A percentile compares a stretch with the other conserved stretches of the same genome.
Evolutionary conservation across 352 stramenopile species (phyloP).

Genomic region (Phytophthora vignae): DNA sequence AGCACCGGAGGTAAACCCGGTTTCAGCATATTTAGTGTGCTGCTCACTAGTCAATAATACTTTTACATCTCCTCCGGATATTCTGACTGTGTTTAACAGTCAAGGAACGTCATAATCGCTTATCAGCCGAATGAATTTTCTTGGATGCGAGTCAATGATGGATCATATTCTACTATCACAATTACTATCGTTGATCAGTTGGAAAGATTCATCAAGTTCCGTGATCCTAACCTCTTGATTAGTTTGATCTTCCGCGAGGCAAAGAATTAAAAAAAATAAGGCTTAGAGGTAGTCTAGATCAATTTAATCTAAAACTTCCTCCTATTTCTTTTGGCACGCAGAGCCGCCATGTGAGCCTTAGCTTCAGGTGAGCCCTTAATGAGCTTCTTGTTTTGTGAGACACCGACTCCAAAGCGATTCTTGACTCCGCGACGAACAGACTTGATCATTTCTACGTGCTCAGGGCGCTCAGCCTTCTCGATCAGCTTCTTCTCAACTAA

Average conservation of each 20-base stretch:
- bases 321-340: neutral
- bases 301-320: no score
- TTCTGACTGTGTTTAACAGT: neutral
- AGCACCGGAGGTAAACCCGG: no score
- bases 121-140: neutral
- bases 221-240: slow-evolving; percentile 2
- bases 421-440: neutral
- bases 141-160: slow-evolving; percentile 8
- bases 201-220: slow-evolving; percentile 6
- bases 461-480: neutral
- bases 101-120: neutral
- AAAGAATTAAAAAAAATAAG: slow-evolving; percentile 1
- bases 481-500: neutral
- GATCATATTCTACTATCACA: neutral
- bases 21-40: no score
- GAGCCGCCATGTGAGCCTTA: slow-evolving; percentile 1
- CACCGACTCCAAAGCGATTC: slow-evolving; percentile 4
- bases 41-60: slow-evolving; percentile 20
- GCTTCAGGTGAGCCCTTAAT: slow-evolving; percentile 5
- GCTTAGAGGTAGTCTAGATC: no score
- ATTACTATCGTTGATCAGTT: slow-evolving; percentile 20
- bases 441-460: slow-evolving; percentile 10
- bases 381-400: neutral
- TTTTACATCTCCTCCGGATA: neutral
- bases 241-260: slow-evolving; percentile 1